Evolutionary conservation across 1,284 basidiomycete species (phyloP), one percentile per base, ranked within the genome.

Genomic region (Ganoderma resinaceum): DNA sequence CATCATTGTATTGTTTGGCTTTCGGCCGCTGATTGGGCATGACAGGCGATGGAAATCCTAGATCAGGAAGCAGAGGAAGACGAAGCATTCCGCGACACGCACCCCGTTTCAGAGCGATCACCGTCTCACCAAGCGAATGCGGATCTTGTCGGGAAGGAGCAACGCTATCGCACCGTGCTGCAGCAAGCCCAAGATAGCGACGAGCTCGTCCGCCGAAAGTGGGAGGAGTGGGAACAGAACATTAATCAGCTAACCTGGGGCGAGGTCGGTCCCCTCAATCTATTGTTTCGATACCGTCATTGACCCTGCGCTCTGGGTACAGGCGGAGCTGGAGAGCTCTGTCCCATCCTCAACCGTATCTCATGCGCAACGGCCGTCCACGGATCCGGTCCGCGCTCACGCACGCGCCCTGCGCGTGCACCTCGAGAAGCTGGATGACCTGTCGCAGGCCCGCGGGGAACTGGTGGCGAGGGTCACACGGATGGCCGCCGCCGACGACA

Each of bases 31-130:
- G 11, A 35, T 16, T 35, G 9, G 52, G 38, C 16, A 20, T 60
- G 14, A 20, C 78, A 98, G 94, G 90, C 95, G 0, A 87, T 96
- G 83, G 95, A 96, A 74, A 89, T 96, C 16, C 83, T 99, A 12
- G 95, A 97, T 74, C 89, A 89, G 65, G 97, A 99, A 80, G 93
- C 93, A 23, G 91, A 91, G 4, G 95, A 97, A 78, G 95, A 98
- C 75, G 95, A 95, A 81, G 79, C 84, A 58, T 80, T 90, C 68
- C 85, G 89, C 66, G 83, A 85, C 71, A 83, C 86, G 62, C 81
- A 77, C 11, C 74, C 78, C 61, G 23, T 33, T 4, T 76, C 89
- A 57, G 82, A 84, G 68, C 84, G 94, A 18, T 81, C 81, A 0
- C 87, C 91, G 1, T 98, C 96, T 0, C 86, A 92, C 74, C 86